Percentiles rank a stretch among this genome's conserved stretches.
These are phyloP conservation scores for Aspergillus sp. DNA, from an alignment of 2,329 filamentous ascomycete species.

Conservation along the genomic window DNA sequence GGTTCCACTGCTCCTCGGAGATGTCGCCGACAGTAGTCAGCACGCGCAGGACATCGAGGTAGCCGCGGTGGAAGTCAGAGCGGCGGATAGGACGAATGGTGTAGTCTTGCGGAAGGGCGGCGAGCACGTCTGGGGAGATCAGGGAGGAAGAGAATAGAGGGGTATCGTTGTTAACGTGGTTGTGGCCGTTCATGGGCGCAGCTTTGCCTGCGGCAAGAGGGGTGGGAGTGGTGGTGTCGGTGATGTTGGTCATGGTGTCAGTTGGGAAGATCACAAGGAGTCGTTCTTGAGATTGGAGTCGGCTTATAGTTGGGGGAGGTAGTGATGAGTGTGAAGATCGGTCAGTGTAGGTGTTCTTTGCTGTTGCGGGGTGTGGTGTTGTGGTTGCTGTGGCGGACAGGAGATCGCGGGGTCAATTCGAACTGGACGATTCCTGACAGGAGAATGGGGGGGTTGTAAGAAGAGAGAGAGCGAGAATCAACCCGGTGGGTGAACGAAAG, in stretches of 20 bases:
- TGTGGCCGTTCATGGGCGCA: conserved; percentile 16
- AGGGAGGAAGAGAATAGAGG: conserved; percentile 76
- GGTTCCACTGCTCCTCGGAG: conserved; percentile 67
- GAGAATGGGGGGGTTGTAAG: neutral
- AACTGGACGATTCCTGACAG: no score
- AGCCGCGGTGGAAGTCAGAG: conserved; percentile 75
- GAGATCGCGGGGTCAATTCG: neutral
- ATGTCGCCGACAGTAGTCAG: conserved; percentile 92
- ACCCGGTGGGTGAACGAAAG: no score
- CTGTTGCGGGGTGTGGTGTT: neutral
- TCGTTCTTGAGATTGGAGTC: neutral
- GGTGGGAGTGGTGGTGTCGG: conserved; percentile 16
- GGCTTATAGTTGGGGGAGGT: neutral
- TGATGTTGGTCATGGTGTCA: conserved; percentile 13
- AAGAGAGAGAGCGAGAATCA: neutral
- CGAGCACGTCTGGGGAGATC: conserved; percentile 71
- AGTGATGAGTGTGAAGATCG: neutral
- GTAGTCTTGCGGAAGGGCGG: conserved; percentile 76
- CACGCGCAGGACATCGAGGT: conserved; percentile 86
- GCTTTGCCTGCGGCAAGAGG: conserved; percentile 8
- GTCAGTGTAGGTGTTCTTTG: no score
- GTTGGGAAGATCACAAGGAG: neutral
- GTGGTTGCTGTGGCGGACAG: neutral
- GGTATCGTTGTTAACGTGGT: conserved; percentile 30
- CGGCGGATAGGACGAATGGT: conserved; percentile 74